Base-by-base conservation (phyloP, 352 stramenopile genomes). In the Globisporangium solare region DNA sequence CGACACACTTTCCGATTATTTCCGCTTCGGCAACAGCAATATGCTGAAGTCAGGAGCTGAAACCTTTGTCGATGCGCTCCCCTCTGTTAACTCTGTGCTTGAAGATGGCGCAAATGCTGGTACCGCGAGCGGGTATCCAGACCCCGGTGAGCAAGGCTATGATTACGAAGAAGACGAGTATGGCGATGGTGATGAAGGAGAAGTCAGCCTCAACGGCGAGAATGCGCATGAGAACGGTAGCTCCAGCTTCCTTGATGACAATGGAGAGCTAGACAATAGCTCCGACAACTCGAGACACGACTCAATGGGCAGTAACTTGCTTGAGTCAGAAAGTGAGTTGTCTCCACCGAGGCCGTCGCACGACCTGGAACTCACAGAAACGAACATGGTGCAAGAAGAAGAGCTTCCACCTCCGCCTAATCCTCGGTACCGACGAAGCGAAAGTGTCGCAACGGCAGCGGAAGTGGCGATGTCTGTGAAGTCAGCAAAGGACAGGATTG, bases 401-500 rank as follows among this genome's bases (percentile, higher is more conserved):
- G 58, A 60, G 8, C 40, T 59, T 8, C 21, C 24, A 20, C 52
- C 58, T 7, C 48, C 54, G 37, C 58, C 58, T 6, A n/a, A 41
- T 18, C 20, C 54, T 6, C 51, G 48, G 27, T 54, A 32, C 8
- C 27, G 52, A 13, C 47, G 60, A 32, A 22, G 60, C 14, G 60
- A 62, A 41, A 66, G 54, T 15, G 60, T 62, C 13, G 60, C 60
- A 31, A 58, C 49, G 6, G 53, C 54, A 6, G 60, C 58, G 13
- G 62, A 85, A 51, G 65, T 85, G 47, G 71, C 79, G 17, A 76
- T 66, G 15, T 76, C 79, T 35, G 77, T 90, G 15, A 85, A 83
- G 51, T 81, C 71, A 6, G 68, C 79, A 6, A 87, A 85, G 42
- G 79, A 79, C 35, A 70, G 67, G 20, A 73, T 73, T 40, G 39